A percentile compares a stretch with the other conserved stretches of the same genome.
Conservation (phyloP, 108 stramenopile genomes). For the Bacterosira constricta region DNA sequence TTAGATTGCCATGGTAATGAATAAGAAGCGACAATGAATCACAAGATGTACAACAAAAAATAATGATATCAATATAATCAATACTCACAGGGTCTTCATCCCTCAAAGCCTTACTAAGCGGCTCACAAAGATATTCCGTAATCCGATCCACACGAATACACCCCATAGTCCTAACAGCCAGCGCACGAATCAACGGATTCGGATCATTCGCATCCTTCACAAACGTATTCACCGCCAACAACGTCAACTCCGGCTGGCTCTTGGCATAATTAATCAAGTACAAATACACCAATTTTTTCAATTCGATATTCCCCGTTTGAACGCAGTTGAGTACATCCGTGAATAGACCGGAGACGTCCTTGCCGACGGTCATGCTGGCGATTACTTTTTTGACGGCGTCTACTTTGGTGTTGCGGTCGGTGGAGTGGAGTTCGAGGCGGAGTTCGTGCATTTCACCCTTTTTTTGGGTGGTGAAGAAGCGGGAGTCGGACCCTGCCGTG, state of each 20-base stretch:
- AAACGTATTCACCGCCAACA: slow-evolving; percentile 99
- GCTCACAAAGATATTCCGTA: slow-evolving; percentile 99
- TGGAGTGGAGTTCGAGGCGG: slow-evolving; percentile 94
- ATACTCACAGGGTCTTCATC: slow-evolving; percentile 88
- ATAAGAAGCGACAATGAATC: no score
- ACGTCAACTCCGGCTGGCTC: slow-evolving; percentile 96
- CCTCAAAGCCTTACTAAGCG: slow-evolving; percentile 87
- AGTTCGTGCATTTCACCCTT: slow-evolving; percentile 99
- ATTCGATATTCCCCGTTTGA: slow-evolving; percentile 99
- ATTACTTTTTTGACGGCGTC: slow-evolving; percentile 99
- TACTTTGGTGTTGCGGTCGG: slow-evolving; percentile 91
- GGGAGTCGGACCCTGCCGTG: slow-evolving; percentile 67
- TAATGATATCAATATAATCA: not conserved
- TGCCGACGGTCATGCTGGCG: slow-evolving; percentile 99
- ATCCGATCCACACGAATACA: slow-evolving; percentile 99
- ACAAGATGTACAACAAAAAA: not conserved
- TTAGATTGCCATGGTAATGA: no score
- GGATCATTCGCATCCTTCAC: slow-evolving; percentile 98
- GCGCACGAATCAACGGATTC: slow-evolving; percentile 98
- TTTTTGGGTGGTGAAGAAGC: slow-evolving; percentile 96
- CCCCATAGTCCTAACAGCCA: slow-evolving; percentile 99
- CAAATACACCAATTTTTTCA: slow-evolving; percentile 98
- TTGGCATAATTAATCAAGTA: slow-evolving; percentile 99
- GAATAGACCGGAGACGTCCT: slow-evolving; percentile 97
- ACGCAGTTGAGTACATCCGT: slow-evolving; percentile 99